Conservation (phyloP, 345 rosid species). For the Lagerstroemia speciosa region DNA sequence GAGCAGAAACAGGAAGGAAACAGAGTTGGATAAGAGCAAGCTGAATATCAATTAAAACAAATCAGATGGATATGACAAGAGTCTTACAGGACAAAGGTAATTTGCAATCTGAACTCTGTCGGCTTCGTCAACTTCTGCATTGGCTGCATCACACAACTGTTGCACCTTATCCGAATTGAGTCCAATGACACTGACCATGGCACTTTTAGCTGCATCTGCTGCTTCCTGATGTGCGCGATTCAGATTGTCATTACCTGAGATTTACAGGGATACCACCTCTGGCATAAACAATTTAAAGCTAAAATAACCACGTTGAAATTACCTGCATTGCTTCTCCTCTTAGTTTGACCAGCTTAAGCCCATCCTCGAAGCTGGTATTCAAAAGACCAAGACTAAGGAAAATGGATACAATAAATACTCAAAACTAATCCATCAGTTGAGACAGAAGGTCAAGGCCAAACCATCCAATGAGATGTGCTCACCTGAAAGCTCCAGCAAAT, state of each 20-base stretch:
- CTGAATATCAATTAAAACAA: neutral
- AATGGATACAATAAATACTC: conserved; percentile 2
- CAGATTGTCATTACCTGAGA: neutral
- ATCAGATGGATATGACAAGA: conserved; percentile 2
- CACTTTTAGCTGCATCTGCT: conserved; percentile 90
- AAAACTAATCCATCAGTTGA: conserved; percentile 6
- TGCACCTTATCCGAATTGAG: conserved; percentile 78
- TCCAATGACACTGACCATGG: conserved; percentile 94
- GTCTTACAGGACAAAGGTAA: conserved; percentile 68
- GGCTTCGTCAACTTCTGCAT: conserved; percentile 72
- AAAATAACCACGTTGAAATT: neutral
- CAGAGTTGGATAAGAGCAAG: neutral
- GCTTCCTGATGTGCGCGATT: conserved; percentile 53
- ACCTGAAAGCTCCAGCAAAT: conserved; percentile 96
- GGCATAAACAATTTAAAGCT: neutral
- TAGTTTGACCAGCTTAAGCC: conserved; percentile 88
- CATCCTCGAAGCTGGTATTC: conserved; percentile 76
- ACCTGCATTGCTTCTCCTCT: conserved; percentile 99
- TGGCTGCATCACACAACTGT: conserved; percentile 85
- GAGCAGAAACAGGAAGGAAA: conserved; percentile 6
- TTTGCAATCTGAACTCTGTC: conserved; percentile 92
- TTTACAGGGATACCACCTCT: conserved; percentile 2
- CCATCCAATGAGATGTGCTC: conserved; percentile 7
- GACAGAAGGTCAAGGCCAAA: neutral
- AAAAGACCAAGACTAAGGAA: conserved; percentile 3